phyloP scores from a whole-genome alignment of 495 filamentous ascomycete genomes.

The Penicillium goetzii region DNA sequence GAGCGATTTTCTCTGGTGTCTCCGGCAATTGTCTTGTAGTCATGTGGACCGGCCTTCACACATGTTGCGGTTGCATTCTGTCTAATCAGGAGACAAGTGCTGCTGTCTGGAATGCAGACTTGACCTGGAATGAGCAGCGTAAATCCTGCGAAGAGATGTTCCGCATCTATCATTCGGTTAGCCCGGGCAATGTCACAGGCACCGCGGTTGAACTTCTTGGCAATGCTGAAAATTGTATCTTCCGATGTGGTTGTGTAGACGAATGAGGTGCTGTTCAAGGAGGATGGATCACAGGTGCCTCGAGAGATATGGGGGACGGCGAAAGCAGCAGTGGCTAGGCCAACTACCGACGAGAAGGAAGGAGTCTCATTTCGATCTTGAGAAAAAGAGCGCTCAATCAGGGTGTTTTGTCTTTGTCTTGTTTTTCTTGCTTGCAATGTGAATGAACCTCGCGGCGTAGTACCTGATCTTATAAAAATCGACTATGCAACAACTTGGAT shows the following conservation, averaged over 20 bases:
- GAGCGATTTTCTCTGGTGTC: constrained; percentile 24
- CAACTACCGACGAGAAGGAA: neutral
- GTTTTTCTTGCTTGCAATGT: neutral
- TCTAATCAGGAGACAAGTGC: constrained; percentile 14
- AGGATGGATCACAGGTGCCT: neutral
- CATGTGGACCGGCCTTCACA: constrained; percentile 18
- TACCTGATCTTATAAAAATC: neutral
- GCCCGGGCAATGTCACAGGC: constrained; percentile 23
- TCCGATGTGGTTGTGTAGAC: constrained; percentile 13
- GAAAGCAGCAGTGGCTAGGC: neutral
- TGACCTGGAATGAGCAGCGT: constrained; percentile 16
- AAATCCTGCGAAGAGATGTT: constrained; percentile 15
- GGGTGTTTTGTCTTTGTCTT: neutral
- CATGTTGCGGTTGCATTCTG: constrained; percentile 17
- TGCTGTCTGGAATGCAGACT: constrained; percentile 16
- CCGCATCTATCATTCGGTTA: constrained; percentile 24
- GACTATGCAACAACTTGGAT: neutral
- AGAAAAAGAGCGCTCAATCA: neutral
- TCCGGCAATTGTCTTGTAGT: constrained; percentile 23
- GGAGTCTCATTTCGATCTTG: neutral
- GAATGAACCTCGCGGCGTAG: neutral
- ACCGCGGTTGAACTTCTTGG: constrained; percentile 13
- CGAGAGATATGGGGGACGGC: neutral
- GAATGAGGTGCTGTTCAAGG: constrained; percentile 1
- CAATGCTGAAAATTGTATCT: constrained; percentile 21